phyloP scores from a whole-genome alignment of 192 early-diverging fungal genomes.

The Podila horticola region DNA sequence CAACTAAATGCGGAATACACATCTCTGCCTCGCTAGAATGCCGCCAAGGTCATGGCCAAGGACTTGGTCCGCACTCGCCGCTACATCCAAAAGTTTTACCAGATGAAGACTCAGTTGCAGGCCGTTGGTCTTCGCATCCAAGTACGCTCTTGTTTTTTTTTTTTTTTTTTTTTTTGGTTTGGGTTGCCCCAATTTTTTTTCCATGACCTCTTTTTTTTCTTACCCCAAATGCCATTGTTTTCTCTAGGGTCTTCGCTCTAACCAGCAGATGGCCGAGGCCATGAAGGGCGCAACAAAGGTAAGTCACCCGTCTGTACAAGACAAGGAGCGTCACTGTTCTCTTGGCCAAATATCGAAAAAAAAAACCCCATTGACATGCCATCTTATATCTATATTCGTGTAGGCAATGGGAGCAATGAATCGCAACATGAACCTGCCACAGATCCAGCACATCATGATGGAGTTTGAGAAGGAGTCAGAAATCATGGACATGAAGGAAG shows the following conservation, averaged over 20 bases:
- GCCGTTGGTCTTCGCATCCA: conserved; percentile 89
- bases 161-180: conserved; percentile 4
- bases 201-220: neutral
- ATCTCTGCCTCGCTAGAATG: conserved; percentile 55
- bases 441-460: conserved; percentile 96
- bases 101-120: conserved; percentile 95
- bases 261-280: conserved; percentile 95
- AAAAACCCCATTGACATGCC: neutral
- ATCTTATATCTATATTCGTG: neutral
- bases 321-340: too few relatives aligned
- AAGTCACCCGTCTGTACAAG: neutral
- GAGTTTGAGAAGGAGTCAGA: conserved; percentile 96
- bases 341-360: neutral
- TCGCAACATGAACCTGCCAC: conserved; percentile 90
- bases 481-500: conserved; percentile 99
- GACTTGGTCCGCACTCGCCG: conserved; percentile 95
- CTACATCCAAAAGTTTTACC: conserved; percentile 96
- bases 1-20: neutral
- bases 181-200: too few relatives aligned
- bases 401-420: conserved; percentile 98
- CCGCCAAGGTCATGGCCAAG: conserved; percentile 97
- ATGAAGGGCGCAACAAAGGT: conserved; percentile 94
- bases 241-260: conserved; percentile 86
- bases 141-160: conserved; percentile 63
- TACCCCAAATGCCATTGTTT: neutral